Percentiles rank a stretch among this genome's conserved stretches.
phyloP scores from a whole-genome alignment of 1,284 basidiomycete species.

The Wallemia hederae region DNA sequence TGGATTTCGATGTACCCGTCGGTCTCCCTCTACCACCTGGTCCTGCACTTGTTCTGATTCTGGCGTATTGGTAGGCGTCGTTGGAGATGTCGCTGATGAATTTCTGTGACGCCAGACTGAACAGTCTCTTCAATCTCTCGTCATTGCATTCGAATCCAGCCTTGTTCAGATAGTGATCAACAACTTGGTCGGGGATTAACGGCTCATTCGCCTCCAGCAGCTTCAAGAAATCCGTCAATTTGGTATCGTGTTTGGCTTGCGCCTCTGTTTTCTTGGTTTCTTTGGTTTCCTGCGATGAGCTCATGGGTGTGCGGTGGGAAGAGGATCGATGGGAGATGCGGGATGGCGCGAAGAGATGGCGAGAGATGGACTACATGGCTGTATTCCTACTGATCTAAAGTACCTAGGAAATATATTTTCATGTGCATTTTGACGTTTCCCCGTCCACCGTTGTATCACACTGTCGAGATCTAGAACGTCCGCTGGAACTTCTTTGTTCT shows the following conservation, averaged over 20 bases:
- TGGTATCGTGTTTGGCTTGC: conserved; percentile 57
- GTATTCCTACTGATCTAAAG: too few relatives aligned
- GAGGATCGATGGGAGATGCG: too few relatives aligned
- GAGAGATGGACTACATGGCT: too few relatives aligned
- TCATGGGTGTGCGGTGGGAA: too few relatives aligned
- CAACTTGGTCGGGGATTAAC: conserved; percentile 93
- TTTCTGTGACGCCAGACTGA: conserved; percentile 89
- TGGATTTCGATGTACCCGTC: conserved; percentile 19
- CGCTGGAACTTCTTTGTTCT: not conserved
- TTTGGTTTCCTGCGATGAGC: too few relatives aligned
- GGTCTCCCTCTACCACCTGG: conserved; percentile 18
- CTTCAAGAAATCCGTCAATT: conserved; percentile 72
- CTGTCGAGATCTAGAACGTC: not conserved
- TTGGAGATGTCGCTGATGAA: conserved; percentile 91
- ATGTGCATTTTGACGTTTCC: too few relatives aligned
- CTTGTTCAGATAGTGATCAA: conserved; percentile 84
- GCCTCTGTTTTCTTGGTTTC: conserved; percentile 27
- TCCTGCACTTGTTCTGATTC: conserved; percentile 38
- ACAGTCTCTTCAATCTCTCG: conserved; percentile 60
- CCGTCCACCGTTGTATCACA: too few relatives aligned
- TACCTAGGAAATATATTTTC: too few relatives aligned
- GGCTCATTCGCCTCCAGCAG: conserved; percentile 95
- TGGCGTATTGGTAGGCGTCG: conserved; percentile 91
- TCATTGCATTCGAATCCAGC: conserved; percentile 93
- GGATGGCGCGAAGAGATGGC: too few relatives aligned